Conservation (phyloP, 1,284 basidiomycete genomes). For the Leccinum fallax region DNA sequence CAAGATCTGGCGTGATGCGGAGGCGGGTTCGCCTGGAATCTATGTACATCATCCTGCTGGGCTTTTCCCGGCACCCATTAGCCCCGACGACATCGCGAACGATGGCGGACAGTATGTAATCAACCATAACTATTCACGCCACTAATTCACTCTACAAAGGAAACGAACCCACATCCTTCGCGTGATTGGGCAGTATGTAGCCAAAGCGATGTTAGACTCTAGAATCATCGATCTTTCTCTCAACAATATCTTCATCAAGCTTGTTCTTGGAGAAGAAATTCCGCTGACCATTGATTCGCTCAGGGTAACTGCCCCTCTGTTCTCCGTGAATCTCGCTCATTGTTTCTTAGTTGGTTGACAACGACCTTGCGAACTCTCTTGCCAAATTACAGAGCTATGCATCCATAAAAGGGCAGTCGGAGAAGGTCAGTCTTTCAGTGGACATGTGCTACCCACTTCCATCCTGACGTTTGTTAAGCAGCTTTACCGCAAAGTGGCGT, state of each 20-base stretch:
- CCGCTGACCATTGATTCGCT: slow-evolving; percentile 83
- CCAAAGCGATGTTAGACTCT: slow-evolving; percentile 96
- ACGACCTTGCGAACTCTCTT: slow-evolving; percentile 83
- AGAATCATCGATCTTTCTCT: slow-evolving; percentile 96
- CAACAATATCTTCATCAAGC: slow-evolving; percentile 90
- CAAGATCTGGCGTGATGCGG: slow-evolving; percentile 90
- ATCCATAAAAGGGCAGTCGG: slow-evolving; percentile 43
- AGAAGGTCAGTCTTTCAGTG: slow-evolving; percentile 49
- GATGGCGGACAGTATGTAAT: slow-evolving; percentile 70
- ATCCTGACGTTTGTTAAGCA: slow-evolving; percentile 21
- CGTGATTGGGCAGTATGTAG: slow-evolving; percentile 96
- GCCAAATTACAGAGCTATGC: slow-evolving; percentile 72
- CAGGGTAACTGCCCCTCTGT: slow-evolving; percentile 49
- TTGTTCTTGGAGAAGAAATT: slow-evolving; percentile 84
- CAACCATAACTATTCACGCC: neutral
- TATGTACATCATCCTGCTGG: slow-evolving; percentile 71
- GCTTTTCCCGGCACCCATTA: slow-evolving; percentile 87
- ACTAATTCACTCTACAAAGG: slow-evolving; percentile 30
- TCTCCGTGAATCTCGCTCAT: slow-evolving; percentile 15
- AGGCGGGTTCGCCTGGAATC: slow-evolving; percentile 57
- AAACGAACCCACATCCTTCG: slow-evolving; percentile 84
- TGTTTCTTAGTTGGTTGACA: slow-evolving; percentile 71
- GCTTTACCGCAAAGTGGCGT: slow-evolving; percentile 58
- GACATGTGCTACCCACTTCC: slow-evolving; percentile 7
- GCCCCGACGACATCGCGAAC: slow-evolving; percentile 60